phyloP scores from a whole-genome alignment of 192 early-diverging fungal species.

The Linnemannia exigua region DNA sequence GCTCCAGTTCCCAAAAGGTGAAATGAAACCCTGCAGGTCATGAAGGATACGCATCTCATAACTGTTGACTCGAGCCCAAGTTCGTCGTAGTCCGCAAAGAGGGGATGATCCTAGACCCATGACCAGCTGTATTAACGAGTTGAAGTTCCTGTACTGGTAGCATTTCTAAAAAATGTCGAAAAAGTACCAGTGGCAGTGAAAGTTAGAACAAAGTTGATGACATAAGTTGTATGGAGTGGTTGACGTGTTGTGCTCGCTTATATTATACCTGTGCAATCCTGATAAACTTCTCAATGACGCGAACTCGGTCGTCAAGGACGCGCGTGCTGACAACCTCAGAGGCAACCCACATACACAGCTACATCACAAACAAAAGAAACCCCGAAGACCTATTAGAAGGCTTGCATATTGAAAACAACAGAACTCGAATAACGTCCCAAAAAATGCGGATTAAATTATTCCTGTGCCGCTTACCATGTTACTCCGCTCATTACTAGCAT shows the following conservation, averaged over 20 bases:
- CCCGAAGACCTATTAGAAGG: background rate
- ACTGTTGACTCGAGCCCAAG: conserved; percentile 64
- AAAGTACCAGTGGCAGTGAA: background rate
- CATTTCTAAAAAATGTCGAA: conserved; percentile 65
- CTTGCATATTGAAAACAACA: too few species aligned
- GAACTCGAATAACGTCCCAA: background rate
- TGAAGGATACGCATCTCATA: conserved; percentile 62
- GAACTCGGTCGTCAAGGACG: conserved; percentile 61
- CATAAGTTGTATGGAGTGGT: background rate
- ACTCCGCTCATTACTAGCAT: conserved; percentile 43
- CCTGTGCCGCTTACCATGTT: conserved; percentile 29
- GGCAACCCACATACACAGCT: conserved; percentile 71
- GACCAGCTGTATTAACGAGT: conserved; percentile 69
- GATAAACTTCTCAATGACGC: conserved; percentile 75
- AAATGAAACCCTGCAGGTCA: conserved; percentile 66
- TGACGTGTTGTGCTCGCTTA: too few species aligned
- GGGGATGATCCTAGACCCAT: conserved; percentile 69
- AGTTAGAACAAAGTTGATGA: background rate
- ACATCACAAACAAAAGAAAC: background rate
- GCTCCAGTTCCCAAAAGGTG: conserved; percentile 70
- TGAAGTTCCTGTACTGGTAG: conserved; percentile 67
- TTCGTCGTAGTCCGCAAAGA: conserved; percentile 64
- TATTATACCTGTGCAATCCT: conserved; percentile 67
- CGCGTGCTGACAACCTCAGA: conserved; percentile 65
- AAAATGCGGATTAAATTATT: background rate